A percentile compares a stretch with the other conserved stretches of the same genome.
These are phyloP conservation scores for Euptelea pleiosperma DNA, from an alignment of 164 flowering plant genomes.

Conservation along the genomic window DNA sequence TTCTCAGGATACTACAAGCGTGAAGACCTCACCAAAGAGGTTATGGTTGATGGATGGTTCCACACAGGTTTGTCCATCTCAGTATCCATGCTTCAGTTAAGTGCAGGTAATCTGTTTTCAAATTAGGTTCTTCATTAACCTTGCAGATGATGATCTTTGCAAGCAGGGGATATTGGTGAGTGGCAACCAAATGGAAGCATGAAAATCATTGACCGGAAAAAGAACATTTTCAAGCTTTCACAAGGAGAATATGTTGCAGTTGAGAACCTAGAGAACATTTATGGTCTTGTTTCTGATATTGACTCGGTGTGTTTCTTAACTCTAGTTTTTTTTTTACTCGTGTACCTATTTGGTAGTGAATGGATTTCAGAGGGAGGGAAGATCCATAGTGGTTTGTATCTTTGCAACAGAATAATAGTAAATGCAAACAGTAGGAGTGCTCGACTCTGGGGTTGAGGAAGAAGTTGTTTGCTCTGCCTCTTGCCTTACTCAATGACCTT, in stretches of 20 bases:
- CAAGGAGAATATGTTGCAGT: slow-evolving; percentile 99
- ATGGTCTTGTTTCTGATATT: slow-evolving; percentile 54
- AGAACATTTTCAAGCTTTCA: slow-evolving; percentile 96
- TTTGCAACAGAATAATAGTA: too few species aligned
- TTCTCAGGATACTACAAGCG: slow-evolving; percentile 93
- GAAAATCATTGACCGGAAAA: slow-evolving; percentile 96
- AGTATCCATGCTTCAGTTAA: neutral
- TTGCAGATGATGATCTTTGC: slow-evolving; percentile 14
- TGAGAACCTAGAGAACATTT: slow-evolving; percentile 90
- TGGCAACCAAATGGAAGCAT: slow-evolving; percentile 94
- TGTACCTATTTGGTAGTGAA: neutral
- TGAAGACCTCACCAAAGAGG: slow-evolving; percentile 88
- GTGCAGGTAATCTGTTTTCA: too few species aligned
- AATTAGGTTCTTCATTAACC: too few species aligned
- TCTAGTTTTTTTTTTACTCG: neutral
- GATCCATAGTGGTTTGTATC: too few species aligned
- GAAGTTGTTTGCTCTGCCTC: too few species aligned
- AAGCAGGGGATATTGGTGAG: slow-evolving; percentile 90
- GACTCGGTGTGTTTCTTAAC: slow-evolving; percentile 55
- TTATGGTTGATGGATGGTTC: slow-evolving; percentile 88
- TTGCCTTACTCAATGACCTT: too few species aligned
- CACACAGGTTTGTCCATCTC: slow-evolving; percentile 71
- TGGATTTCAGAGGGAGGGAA: neutral
- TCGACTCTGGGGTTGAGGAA: too few species aligned
- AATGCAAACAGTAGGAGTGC: too few species aligned